These are phyloP conservation scores for Iberis pinnata DNA, from an alignment of 345 rosid genomes.

Conservation along the genomic window DNA sequence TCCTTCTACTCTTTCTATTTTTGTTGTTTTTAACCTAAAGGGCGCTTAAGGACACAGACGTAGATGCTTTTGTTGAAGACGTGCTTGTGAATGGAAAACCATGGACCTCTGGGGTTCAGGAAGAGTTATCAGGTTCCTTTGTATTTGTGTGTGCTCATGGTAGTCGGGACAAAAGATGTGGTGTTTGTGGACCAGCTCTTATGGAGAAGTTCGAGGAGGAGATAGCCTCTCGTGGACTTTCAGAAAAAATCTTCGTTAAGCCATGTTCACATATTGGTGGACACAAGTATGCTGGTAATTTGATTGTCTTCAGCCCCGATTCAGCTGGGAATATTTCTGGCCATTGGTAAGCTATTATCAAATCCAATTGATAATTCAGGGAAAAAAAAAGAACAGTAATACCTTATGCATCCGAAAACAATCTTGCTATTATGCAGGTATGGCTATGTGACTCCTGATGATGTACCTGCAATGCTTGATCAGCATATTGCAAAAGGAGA, in stretches of 20 bases:
- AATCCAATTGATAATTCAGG: neutral
- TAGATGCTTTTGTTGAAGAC: conserved; percentile 75
- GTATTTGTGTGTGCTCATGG: conserved; percentile 91
- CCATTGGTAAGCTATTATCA: conserved; percentile 52
- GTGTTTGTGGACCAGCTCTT: conserved; percentile 90
- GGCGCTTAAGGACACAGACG: conserved; percentile 56
- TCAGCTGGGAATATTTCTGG: conserved; percentile 55
- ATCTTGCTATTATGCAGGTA: conserved; percentile 48
- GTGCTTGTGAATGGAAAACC: conserved; percentile 74
- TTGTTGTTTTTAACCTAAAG: conserved; percentile 29
- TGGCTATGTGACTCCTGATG: conserved; percentile 90
- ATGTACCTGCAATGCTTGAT: conserved; percentile 79
- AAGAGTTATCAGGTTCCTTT: conserved; percentile 54
- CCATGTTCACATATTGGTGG: conserved; percentile 95
- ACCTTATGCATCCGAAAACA: neutral
- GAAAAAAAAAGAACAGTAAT: neutral
- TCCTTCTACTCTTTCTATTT: neutral
- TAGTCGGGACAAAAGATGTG: conserved; percentile 87
- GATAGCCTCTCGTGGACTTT: conserved; percentile 54
- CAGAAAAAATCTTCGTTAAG: conserved; percentile 48
- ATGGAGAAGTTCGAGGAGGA: conserved; percentile 66
- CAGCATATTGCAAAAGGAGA: conserved; percentile 78
- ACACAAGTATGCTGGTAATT: conserved; percentile 94
- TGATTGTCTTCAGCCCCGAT: conserved; percentile 66
- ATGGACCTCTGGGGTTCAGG: conserved; percentile 62